Evolutionary conservation across 495 filamentous ascomycete species (phyloP), one percentile per base, ranked within the genome.

Genomic region (Talaromyces thailandensis): DNA sequence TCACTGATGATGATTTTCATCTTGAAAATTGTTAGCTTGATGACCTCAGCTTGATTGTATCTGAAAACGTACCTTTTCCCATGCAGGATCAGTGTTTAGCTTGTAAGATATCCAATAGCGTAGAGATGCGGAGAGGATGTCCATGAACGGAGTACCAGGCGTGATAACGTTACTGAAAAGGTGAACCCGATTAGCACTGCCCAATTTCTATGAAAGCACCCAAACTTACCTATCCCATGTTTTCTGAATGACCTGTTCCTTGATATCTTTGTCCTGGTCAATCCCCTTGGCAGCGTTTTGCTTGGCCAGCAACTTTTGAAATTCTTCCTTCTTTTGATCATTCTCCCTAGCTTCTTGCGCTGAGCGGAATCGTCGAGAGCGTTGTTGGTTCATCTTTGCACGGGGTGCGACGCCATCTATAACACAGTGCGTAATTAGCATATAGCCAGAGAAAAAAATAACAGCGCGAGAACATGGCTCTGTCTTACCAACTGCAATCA

Each of bases 131-230:
- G 95, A 92, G 31, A 99, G 85, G 64, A 93, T 92, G 69, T 96
- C 90, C 95, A 99, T 99, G 79, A 99, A 99, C 0, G 94, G 94
- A 2, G 94, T 99, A 66, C 94, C 94, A 9, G 94, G 94, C 4
- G 95, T 99, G 68, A 99, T 99, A 57, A 92, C 88, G 69, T 99
- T 99, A 69, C 91, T 78, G 16, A 45, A 51, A 50, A 25, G 12
- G 28, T 26, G 9, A 26, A 28, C 1, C 4, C 29, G 6, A 3
- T 61, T 7, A 48, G 40, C 37, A 52, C 23, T 31, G 57, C n/a
- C 12, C 14, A 18, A 23, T 21, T n/a, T 28, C n/a, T 16, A 31
- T 5, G 23, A 8, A n/a, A 29, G 26, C 14, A 29, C 16, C 51
- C 4, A 7, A 6, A 12, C 59, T 52, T 31, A 61, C 59, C 59